These are phyloP conservation scores for Fusarium proliferatum DNA, from an alignment of 2,329 filamentous ascomycete species.

Conservation along the genomic window DNA sequence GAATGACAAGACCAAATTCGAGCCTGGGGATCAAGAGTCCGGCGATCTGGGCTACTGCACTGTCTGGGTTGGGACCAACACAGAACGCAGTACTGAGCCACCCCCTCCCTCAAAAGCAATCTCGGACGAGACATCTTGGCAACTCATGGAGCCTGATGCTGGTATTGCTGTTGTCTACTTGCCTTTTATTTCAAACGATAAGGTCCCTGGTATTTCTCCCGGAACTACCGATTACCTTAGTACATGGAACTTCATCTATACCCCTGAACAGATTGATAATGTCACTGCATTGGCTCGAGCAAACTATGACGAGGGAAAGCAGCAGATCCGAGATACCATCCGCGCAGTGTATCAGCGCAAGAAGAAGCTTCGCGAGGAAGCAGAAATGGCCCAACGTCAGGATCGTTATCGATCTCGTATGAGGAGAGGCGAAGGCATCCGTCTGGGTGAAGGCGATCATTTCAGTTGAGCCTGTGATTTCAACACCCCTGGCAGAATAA, in stretches of 20 bases:
- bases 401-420: conserved; percentile 60
- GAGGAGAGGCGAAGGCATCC: conserved; percentile 62
- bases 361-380: conserved; percentile 72
- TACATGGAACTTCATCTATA: conserved; percentile 99
- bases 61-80: conserved; percentile 89
- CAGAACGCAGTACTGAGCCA: conserved; percentile 72
- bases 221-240: conserved; percentile 85
- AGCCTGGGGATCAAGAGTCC: conserved; percentile 57
- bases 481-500: conserved; percentile 5
- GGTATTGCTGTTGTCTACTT: conserved; percentile 93
- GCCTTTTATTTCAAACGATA: conserved; percentile 85
- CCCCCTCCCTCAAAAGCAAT: conserved; percentile 64
- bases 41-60: conserved; percentile 90
- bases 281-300: conserved; percentile 84
- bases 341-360: conserved; percentile 94
- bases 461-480: conserved; percentile 59
- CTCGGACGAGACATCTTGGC: conserved; percentile 73
- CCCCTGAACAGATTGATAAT: conserved; percentile 86
- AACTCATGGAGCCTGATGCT: conserved; percentile 76
- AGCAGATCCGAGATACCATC: conserved; percentile 81
- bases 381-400: conserved; percentile 54
- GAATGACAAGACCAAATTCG: conserved; percentile 52
- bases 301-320: conserved; percentile 86
- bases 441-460: conserved; percentile 72
- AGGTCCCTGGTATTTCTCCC: conserved; percentile 84